Evolutionary conservation across 1,284 basidiomycete genomes (phyloP), one percentile per base, ranked within the genome.

Genomic region (Leccinum laetum): DNA sequence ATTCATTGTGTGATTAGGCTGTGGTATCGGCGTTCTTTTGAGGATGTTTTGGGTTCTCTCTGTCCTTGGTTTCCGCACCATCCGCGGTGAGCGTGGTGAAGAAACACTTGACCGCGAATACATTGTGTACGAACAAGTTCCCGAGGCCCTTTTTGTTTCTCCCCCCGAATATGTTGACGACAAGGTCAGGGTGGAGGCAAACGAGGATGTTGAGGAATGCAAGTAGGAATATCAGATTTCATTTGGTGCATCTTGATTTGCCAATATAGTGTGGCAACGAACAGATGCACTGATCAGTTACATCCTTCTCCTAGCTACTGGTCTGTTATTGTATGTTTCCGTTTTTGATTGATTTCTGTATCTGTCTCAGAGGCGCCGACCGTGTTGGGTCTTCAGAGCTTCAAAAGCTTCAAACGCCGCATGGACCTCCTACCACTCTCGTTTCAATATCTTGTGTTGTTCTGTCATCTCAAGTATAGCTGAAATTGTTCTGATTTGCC

Each of bases 21-120:
- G 90, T 71, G 91, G 91, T 64, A 85, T 93, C 59, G 91, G 91
- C 64, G 91, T 92, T 60, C 82, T 93, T 41, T 76, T 93, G 62
- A 84, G 91, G 74, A 91, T 93, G 88, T 71, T 91, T 72, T 93
- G 84, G 82, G 91, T 93, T 68, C 73, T 92, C 68, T 74, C 80
- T 39, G 78, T 93, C 67, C 76, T 93, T 68, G 71, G 81, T 41
- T 83, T 81, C 68, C 88, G 91, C 69, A 74, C 83, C 41, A 68
- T 88, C 75, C 81, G 78, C 8, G 83, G 84, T 65, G 72, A 72
- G 16, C 75, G 71, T 53, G 78, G 79, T 4, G 81, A 84, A 29
- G 71, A 76, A n/a, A 62, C 67, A 52, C 69, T 75, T 41, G 72
- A 72, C 59, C 73, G 70, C 58, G 76, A 78, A 58, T 80, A 82